phyloP scores from a whole-genome alignment of 1,284 basidiomycete species.

The Ceratorhiza oryzae-sativae region DNA sequence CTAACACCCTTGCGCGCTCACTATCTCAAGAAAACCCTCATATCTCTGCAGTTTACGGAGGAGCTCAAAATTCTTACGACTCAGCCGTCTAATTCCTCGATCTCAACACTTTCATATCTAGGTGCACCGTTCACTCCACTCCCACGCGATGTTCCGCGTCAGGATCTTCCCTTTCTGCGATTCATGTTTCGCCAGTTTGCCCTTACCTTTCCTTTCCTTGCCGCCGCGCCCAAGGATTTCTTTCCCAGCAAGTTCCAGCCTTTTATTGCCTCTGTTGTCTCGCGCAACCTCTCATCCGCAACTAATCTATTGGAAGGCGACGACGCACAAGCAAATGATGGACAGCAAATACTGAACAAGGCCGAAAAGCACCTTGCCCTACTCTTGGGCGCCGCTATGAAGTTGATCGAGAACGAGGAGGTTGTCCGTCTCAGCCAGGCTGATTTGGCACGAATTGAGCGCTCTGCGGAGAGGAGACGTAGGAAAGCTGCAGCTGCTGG shows the following conservation, averaged over 20 bases:
- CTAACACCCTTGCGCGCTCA: constrained; percentile 89
- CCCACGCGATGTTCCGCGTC: constrained; percentile 62
- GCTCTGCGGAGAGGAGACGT: constrained; percentile 65
- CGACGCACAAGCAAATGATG: constrained; percentile 59
- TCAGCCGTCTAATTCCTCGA: constrained; percentile 59
- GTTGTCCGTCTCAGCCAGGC: constrained; percentile 84
- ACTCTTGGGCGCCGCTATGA: constrained; percentile 81
- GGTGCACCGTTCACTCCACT: constrained; percentile 84
- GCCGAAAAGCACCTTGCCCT: constrained; percentile 84
- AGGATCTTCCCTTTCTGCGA: constrained; percentile 85
- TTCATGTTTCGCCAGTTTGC: constrained; percentile 92
- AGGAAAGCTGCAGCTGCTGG: constrained; percentile 53
- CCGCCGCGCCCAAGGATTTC: constrained; percentile 83
- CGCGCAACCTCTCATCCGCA: constrained; percentile 75
- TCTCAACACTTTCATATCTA: constrained; percentile 83
- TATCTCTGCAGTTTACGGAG: constrained; percentile 80
- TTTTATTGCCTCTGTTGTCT: constrained; percentile 81
- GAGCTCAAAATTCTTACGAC: constrained; percentile 78
- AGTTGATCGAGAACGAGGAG: constrained; percentile 82
- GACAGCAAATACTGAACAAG: constrained; percentile 71
- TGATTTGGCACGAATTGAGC: constrained; percentile 79
- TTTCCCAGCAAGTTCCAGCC: constrained; percentile 93
- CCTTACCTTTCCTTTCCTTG: constrained; percentile 92
- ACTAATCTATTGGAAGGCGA: constrained; percentile 60
- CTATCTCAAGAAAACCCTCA: constrained; percentile 94